phyloP scores from a whole-genome alignment of 345 rosid species.

The Atalantia buxifolia region DNA sequence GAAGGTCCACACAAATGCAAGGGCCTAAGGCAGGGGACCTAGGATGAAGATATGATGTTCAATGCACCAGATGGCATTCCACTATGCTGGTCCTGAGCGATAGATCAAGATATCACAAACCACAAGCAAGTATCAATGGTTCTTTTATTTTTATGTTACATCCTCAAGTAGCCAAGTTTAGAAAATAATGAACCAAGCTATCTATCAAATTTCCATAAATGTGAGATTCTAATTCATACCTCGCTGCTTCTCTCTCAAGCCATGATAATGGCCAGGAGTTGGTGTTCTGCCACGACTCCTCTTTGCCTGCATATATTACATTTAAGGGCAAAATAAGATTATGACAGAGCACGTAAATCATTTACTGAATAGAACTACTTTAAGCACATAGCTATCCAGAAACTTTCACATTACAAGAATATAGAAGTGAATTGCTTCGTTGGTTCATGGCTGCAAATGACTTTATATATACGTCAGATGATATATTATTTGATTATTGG shows the following conservation, averaged over 20 bases:
- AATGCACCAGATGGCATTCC: background rate
- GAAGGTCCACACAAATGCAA: background rate
- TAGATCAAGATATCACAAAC: background rate
- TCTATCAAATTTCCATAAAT: background rate
- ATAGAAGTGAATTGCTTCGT: background rate
- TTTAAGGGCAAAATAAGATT: background rate
- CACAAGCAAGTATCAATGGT: background rate
- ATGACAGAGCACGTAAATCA: background rate
- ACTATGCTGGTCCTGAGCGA: background rate
- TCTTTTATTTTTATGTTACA: background rate
- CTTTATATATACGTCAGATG: background rate
- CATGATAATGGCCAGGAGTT: slow-evolving; percentile 62
- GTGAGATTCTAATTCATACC: slow-evolving; percentile 27
- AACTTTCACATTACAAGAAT: background rate
- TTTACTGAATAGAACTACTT: background rate
- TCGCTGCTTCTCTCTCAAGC: slow-evolving; percentile 44
- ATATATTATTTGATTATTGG: background rate
- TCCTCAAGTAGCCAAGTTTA: background rate
- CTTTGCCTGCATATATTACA: slow-evolving; percentile 47
- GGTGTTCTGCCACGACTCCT: slow-evolving; percentile 65
- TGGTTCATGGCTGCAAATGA: background rate
- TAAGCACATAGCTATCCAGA: background rate
- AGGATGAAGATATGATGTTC: background rate
- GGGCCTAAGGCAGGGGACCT: background rate
- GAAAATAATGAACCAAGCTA: background rate